Conservation (phyloP, 768 basidiomycete genomes). For the Phlebiopsis flavidoalba region DNA sequence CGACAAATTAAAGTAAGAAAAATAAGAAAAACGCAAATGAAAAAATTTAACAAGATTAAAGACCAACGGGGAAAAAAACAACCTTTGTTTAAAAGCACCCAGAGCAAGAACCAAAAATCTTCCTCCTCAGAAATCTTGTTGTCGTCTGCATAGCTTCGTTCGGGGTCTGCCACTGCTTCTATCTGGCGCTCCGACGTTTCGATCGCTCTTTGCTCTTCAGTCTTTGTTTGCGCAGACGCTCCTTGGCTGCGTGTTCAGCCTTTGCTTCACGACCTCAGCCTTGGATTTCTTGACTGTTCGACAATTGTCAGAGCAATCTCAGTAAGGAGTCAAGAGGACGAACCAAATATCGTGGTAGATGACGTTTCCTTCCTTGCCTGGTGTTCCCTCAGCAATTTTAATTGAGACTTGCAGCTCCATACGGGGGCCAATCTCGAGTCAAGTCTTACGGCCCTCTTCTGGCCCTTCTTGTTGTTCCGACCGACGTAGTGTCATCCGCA, state of each 20-base stretch:
- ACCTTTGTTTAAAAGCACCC: no score
- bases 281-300: constrained; percentile 85
- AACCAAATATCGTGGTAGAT: constrained; percentile 94
- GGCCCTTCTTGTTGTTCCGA: constrained; percentile 87
- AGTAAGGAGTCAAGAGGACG: background rate
- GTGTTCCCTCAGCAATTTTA: constrained; percentile 92
- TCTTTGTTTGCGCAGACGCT: constrained; percentile 68
- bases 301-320: background rate
- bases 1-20: no score
- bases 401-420: constrained; percentile 90
- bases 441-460: constrained; percentile 83
- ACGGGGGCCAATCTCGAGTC: constrained; percentile 94
- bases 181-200: constrained; percentile 83
- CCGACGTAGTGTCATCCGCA: constrained; percentile 94
- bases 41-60: no score
- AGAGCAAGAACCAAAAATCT: no score
- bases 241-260: constrained; percentile 72
- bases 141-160: constrained; percentile 32
- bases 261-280: constrained; percentile 61
- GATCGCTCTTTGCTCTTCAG: constrained; percentile 88
- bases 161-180: constrained; percentile 42
- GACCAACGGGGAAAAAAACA: no score
- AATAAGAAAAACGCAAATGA: no score
- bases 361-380: constrained; percentile 89
- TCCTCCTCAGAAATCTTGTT: constrained; percentile 45